Evolutionary conservation across 2,329 filamentous ascomycete genomes (phyloP).

Genomic region (Aspergillus vadensis): DNA sequence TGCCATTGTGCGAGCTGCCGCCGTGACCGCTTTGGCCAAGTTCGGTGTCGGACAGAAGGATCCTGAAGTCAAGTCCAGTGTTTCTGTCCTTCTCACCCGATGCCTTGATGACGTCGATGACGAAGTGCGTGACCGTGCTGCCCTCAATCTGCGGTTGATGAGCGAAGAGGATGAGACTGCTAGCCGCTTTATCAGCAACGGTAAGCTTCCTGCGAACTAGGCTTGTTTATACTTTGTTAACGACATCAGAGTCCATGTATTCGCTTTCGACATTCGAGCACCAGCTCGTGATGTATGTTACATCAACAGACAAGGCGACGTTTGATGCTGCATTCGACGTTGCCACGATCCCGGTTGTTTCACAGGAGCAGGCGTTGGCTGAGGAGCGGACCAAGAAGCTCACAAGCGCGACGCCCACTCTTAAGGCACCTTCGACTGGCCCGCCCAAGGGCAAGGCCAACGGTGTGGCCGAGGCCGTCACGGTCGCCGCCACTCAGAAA

Average conservation of each 20-base stretch:
- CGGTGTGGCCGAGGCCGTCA: conserved; percentile 73
- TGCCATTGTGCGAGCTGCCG: conserved; percentile 89
- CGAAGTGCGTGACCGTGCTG: conserved; percentile 93
- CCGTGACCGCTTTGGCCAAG: conserved; percentile 92
- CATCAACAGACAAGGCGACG: conserved; percentile 81
- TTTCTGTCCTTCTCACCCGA: conserved; percentile 85
- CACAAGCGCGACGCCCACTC: conserved; percentile 83
- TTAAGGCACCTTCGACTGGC: conserved; percentile 86
- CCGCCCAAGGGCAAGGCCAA: conserved; percentile 70
- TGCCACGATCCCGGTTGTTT: conserved; percentile 86
- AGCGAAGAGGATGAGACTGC: conserved; percentile 86
- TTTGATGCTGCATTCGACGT: conserved; percentile 90
- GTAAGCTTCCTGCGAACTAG: conserved; percentile 50
- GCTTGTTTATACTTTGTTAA: conserved; percentile 22
- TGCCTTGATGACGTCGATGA: conserved; percentile 97
- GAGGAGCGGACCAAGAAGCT: conserved; percentile 98
- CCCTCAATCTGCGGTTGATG: conserved; percentile 90
- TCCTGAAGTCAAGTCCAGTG: conserved; percentile 93
- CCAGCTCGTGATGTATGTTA: conserved; percentile 96
- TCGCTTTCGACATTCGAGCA: conserved; percentile 94
- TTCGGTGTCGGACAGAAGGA: conserved; percentile 97
- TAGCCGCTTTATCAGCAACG: conserved; percentile 87
- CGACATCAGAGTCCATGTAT: conserved; percentile 78
- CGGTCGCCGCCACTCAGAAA: conserved; percentile 79
- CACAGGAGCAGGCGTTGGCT: conserved; percentile 90